Conservation (phyloP, 257 asterid species). For the Orobanche coerulescens region DNA sequence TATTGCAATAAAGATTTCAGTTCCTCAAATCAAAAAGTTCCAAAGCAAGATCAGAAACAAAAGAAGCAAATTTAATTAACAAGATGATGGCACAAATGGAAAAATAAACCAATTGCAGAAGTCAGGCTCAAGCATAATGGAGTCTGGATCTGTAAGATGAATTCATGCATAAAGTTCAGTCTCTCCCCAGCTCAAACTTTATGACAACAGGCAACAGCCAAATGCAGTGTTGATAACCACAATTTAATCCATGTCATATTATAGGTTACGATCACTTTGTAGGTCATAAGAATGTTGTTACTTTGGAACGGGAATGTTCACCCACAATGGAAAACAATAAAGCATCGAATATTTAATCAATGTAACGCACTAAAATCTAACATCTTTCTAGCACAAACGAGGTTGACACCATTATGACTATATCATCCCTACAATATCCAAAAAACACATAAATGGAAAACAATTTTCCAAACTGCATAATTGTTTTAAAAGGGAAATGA, state of each 20-base stretch:
- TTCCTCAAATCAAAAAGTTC: constrained; percentile 1
- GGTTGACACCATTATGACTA: constrained; percentile 8
- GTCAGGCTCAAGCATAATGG: neutral
- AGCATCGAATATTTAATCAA: neutral
- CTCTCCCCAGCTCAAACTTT: constrained; percentile 10
- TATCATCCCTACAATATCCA: constrained; percentile 12
- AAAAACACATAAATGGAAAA: neutral
- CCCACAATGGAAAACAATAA: neutral
- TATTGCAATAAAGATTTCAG: neutral
- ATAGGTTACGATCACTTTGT: constrained; percentile 10
- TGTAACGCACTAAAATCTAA: constrained; percentile 5
- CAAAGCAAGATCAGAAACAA: constrained; percentile 3
- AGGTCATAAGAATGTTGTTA: neutral
- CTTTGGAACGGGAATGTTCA: neutral
- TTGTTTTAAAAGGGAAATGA: neutral
- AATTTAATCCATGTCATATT: neutral
- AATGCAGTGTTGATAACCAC: constrained; percentile 10
- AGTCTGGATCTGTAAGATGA: constrained; percentile 13
- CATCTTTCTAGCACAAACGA: constrained; percentile 1
- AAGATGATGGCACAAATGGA: neutral
- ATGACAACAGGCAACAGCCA: constrained; percentile 1
- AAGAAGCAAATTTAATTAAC: too few species aligned
- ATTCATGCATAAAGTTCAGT: constrained; percentile 3
- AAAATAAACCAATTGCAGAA: constrained; percentile 12
- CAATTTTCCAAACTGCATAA: neutral